Evolutionary conservation across 2,329 filamentous ascomycete species (phyloP).

Genomic region (Phaeosphaeriaceae sp.): DNA sequence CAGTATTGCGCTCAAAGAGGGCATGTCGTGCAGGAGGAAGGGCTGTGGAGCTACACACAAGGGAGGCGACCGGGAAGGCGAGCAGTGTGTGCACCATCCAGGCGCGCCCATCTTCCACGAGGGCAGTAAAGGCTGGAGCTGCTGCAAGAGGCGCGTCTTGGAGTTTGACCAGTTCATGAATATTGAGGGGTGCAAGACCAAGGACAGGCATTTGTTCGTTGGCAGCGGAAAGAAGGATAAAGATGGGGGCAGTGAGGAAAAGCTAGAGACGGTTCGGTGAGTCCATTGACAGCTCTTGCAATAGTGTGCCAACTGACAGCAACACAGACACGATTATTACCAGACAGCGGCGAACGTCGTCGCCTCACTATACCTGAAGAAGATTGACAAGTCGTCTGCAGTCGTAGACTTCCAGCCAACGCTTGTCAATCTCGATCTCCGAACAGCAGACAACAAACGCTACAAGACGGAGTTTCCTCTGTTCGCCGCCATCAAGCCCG

Average conservation of each 20-base stretch:
- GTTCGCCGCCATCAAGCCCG: conserved; percentile 77
- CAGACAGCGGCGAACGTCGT: conserved; percentile 87
- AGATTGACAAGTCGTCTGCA: conserved; percentile 84
- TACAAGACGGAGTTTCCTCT: conserved; percentile 77
- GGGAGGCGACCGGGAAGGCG: conserved; percentile 61
- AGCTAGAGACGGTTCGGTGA: conserved; percentile 78
- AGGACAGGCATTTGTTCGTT: conserved; percentile 82
- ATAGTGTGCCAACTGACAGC: conserved; percentile 10
- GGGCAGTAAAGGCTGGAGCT: conserved; percentile 95
- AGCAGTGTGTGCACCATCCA: conserved; percentile 87
- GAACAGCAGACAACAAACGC: conserved; percentile 85
- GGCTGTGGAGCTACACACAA: conserved; percentile 74
- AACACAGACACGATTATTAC: conserved; percentile 82
- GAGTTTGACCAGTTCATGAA: conserved; percentile 99
- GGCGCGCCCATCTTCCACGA: conserved; percentile 95
- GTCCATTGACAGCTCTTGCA: conserved; percentile 1
- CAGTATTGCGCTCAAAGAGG: conserved; percentile 73
- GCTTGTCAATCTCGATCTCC: conserved; percentile 77
- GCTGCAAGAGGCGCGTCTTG: conserved; percentile 92
- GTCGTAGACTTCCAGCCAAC: conserved; percentile 72
- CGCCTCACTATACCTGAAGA: conserved; percentile 93
- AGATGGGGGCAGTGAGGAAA: conserved; percentile 68
- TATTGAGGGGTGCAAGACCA: conserved; percentile 88
- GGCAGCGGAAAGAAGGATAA: conserved; percentile 77
- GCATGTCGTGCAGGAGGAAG: conserved; percentile 77